Evolutionary conservation across 306 rosid species (phyloP), one percentile per base, ranked within the genome.

Genomic region (Fragaria iinumae): DNA sequence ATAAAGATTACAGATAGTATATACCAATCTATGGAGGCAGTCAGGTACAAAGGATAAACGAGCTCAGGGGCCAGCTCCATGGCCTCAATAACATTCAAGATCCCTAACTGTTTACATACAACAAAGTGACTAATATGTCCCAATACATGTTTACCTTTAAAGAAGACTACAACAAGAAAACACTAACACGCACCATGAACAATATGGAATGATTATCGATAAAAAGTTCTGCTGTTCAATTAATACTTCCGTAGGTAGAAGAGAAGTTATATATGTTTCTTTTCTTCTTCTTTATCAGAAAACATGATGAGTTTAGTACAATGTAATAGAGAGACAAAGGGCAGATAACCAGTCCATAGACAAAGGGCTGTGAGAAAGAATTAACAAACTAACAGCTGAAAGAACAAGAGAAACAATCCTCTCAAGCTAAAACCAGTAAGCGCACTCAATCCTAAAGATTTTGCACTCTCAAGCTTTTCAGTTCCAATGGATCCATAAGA

Each of bases 11-110:
- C 20, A 77, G 69, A 67, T 72, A 81, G 34, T 43, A 50, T 80
- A 75, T 92, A 94, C 98, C 88, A 77, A 81, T 94, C 98, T 67
- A 87, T 91, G 69, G 91, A 86, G 78, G 97, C 95, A 70, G 89
- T 88, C 82, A 86, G 7, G 77, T 92, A 92, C 49, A 94, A 68
- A 59, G 96, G 96, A 92, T 88, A 94, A 78, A 88, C 95, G 81
- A 92, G 92, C 84, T 92, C 98, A 23, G 96, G 83, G 77, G 82
- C 80, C 71, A 89, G 89, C 81, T 90, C 98, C 95, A 94, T 83
- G 18, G 84, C 88, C 84, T 92, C 91, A 77, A 90, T 67, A 82
- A 92, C 89, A 80, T 94, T 92, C 87, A 94, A 83, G 89, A 94
- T 88, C 77, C 97, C 98, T 91, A 94, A 83, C 98, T 94, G 96